phyloP scores from a whole-genome alignment of 345 rosid species.

The Physaria fendleri region DNA sequence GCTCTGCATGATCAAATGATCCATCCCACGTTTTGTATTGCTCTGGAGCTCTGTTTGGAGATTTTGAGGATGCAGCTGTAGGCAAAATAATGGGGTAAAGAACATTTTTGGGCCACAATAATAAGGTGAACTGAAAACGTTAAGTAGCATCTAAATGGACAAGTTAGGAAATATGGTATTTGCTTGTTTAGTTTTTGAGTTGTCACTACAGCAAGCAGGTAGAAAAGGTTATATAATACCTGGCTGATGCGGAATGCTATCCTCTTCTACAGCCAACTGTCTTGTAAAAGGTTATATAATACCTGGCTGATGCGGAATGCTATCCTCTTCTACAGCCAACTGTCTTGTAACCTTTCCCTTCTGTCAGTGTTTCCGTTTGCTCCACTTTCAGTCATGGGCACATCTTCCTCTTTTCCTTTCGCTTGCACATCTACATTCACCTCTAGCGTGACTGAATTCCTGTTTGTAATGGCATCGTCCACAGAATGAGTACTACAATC shows the following conservation, averaged over 20 bases:
- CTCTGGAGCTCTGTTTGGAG: conserved; percentile 30
- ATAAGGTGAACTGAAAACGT: not conserved
- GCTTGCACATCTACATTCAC: conserved; percentile 6
- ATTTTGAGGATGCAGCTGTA: conserved; percentile 36
- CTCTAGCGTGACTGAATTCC: conserved; percentile 9
- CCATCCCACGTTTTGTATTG: conserved; percentile 22
- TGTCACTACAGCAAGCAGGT: conserved; percentile 7
- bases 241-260: conserved; percentile 24
- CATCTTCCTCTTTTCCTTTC: conserved; percentile 18
- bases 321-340: conserved; percentile 18
- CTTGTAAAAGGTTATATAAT: conserved; percentile 24
- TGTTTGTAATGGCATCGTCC: conserved; percentile 14
- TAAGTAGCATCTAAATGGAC: not conserved
- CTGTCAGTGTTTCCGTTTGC: conserved; percentile 25
- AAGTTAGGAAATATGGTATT: conserved; percentile 1
- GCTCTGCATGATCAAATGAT: conserved; percentile 26
- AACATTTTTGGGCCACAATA: not conserved
- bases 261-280: conserved; percentile 19
- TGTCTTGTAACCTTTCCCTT: conserved; percentile 25
- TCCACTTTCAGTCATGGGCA: conserved; percentile 14
- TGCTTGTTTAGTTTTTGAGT: not conserved
- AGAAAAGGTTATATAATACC: conserved; percentile 35
- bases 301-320: conserved; percentile 38
- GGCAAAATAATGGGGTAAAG: conserved; percentile 4
- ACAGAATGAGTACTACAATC: conserved; percentile 25